Conservation (phyloP, 768 basidiomycete genomes). For the Suillus alpinus region DNA sequence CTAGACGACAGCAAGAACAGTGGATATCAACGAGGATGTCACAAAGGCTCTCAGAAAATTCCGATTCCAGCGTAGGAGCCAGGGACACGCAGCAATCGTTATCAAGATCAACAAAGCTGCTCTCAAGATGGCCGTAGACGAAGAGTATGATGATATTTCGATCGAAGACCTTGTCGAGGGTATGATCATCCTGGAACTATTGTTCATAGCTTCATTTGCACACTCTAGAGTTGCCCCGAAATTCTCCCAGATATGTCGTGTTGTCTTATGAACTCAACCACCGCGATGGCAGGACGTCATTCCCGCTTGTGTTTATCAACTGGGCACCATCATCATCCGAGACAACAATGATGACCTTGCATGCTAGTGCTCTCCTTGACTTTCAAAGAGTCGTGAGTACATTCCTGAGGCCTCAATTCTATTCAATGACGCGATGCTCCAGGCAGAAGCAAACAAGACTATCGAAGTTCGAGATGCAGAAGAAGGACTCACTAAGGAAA, state of each 20-base stretch:
- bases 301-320: slow-evolving; percentile 83
- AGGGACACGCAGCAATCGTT: slow-evolving; percentile 73
- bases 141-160: slow-evolving; percentile 70
- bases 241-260: slow-evolving; percentile 81
- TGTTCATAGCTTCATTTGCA: neutral
- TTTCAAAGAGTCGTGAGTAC: slow-evolving; percentile 74
- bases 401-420: neutral
- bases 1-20: slow-evolving; percentile 40
- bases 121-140: slow-evolving; percentile 80
- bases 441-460: slow-evolving; percentile 78
- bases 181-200: slow-evolving; percentile 26
- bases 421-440: slow-evolving; percentile 6
- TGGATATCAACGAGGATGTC: slow-evolving; percentile 80
- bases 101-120: slow-evolving; percentile 89
- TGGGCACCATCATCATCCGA: slow-evolving; percentile 83
- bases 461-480: slow-evolving; percentile 81
- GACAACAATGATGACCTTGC: slow-evolving; percentile 71
- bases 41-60: slow-evolving; percentile 84
- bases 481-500: slow-evolving; percentile 74
- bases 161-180: slow-evolving; percentile 90
- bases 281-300: slow-evolving; percentile 78
- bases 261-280: slow-evolving; percentile 82
- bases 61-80: slow-evolving; percentile 62
- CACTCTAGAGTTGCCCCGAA: slow-evolving; percentile 76
- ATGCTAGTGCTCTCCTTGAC: slow-evolving; percentile 76